Percentiles rank a stretch among this genome's conserved stretches.
Evolutionary conservation across 805 yeast genomes (phyloP).

Genomic region (Lipomyces orientalis): DNA sequence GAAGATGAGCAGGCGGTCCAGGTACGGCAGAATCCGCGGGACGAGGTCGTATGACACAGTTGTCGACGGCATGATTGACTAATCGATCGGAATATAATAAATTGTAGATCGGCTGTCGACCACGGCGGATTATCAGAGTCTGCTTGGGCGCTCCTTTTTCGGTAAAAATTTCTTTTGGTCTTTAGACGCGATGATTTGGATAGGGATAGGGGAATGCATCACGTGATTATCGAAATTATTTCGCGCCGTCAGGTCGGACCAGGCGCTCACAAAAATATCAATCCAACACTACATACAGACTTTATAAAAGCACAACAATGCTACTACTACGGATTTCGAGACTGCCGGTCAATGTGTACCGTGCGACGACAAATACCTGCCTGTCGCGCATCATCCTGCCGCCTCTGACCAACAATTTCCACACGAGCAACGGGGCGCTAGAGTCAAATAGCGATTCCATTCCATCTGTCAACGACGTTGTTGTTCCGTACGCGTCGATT

Average conservation of each 20-base stretch:
- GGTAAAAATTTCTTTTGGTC: slow-evolving; percentile 3
- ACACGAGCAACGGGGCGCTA: not conserved
- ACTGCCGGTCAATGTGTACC: not conserved
- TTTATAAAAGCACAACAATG: not conserved
- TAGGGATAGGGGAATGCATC: not conserved
- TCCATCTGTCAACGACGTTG: not conserved
- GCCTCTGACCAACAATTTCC: not conserved
- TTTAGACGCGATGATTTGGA: not conserved
- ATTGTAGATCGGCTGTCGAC: not conserved
- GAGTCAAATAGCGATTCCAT: too few relatives aligned
- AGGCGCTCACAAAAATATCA: not conserved
- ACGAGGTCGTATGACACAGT: slow-evolving; percentile 25
- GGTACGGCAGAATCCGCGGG: slow-evolving; percentile 57
- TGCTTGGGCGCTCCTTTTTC: not conserved
- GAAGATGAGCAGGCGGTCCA: slow-evolving; percentile 66
- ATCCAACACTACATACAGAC: not conserved
- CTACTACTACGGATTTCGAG: not conserved
- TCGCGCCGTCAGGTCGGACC: not conserved
- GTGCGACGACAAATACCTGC: not conserved
- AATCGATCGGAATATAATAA: not conserved
- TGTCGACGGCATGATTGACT: slow-evolving; percentile 4
- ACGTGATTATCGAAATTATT: not conserved
- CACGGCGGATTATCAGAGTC: not conserved
- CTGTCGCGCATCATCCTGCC: not conserved
- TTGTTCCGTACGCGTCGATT: not conserved